Base-by-base conservation (phyloP, 1,284 basidiomycete genomes). In the Exsudoporus floridanus region DNA sequence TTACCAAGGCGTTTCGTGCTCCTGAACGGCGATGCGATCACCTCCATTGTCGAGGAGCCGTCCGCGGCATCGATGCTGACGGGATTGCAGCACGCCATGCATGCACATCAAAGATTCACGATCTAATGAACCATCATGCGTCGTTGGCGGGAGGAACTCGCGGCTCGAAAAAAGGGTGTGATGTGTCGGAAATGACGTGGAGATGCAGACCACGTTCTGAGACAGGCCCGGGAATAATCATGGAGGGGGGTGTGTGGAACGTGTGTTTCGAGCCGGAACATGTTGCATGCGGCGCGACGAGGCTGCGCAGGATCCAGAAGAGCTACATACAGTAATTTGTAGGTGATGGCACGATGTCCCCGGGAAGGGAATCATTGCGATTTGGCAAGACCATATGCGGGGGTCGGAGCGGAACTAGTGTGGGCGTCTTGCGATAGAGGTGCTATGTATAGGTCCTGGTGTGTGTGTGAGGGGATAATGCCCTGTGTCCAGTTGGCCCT, bases 181-280 rank as follows among this genome's bases (percentile, higher is more conserved):
- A 42, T 58, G 48, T 36, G 48, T 46, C 62, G 62, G 62, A 63
- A 66, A 63, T 63, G 65, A 63, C 28, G 51, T 39, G 60, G 35
- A 49, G 42, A 38, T 25, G n/a, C n/a, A n/a, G 39, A 37, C n/a
- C 62, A 64, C 49, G 57, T 54, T 65, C 10, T 42, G 41, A 21
- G 30, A 31, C 49, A 58, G 47, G 44, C 34, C 50, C 48, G 43
- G 52, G 55, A 40, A 43, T 36, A 23, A 45, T 60, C 31, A 49
- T 56, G 49, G 45, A 51, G 34, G 51, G n/a, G 41, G 48, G 60
- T 50, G 65, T 38, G 49, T 64, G 53, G 59, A 51, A 46, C 51
- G 53, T 53, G 62, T 50, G 56, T 62, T 64, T 64, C 60, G 65
- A 68, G 49, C 54, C 64, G 62, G 62, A 64, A 50, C 65, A 57